These are phyloP conservation scores for Diutina sp. DNA, from an alignment of 1,139 yeast species.

Conservation along the genomic window DNA sequence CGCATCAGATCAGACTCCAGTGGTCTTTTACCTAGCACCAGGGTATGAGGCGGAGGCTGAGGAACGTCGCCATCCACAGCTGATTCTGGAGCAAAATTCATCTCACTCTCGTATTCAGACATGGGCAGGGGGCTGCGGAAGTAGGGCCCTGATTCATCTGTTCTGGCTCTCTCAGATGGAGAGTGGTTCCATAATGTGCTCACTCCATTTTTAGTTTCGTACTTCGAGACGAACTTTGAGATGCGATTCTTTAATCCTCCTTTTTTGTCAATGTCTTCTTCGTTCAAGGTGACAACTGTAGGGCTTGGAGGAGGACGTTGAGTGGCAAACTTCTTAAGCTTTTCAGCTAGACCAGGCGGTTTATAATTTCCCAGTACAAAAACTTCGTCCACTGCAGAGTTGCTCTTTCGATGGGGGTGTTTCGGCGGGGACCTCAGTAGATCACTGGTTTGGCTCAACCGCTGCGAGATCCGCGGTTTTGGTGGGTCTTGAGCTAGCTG, in stretches of 20 bases:
- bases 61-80: background rate
- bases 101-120: background rate
- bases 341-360: background rate
- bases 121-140: slow-evolving; percentile 1
- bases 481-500: background rate
- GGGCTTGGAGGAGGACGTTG: background rate
- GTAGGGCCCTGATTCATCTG: background rate
- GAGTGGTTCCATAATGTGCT: background rate
- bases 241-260: background rate
- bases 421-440: background rate
- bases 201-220: background rate
- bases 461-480: background rate
- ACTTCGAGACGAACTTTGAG: background rate
- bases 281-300: background rate
- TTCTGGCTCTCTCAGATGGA: background rate
- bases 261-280: background rate
- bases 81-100: background rate
- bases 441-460: background rate
- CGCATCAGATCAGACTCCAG: background rate
- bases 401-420: background rate
- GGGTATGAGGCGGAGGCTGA: background rate
- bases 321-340: background rate
- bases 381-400: background rate
- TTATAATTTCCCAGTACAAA: background rate
- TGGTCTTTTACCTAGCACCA: background rate